Base-by-base conservation (phyloP, 2,329 filamentous ascomycete genomes). In the Trichoderma lentiforme region DNA sequence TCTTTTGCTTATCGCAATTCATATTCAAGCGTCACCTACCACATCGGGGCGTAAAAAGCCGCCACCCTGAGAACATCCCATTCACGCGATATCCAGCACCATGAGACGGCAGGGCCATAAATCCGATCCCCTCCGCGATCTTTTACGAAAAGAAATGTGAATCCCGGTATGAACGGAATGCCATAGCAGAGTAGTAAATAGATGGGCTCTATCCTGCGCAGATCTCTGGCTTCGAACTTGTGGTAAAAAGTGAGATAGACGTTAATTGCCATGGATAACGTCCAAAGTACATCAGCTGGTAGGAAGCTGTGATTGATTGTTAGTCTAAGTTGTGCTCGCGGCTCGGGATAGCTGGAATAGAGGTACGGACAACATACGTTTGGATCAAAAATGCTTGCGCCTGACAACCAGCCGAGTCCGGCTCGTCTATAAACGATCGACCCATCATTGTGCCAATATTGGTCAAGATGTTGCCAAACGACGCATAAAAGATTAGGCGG, bases 191-290 rank as follows among this genome's bases (percentile, higher is more conserved):
- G 76, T 1, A 89, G 15, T 1, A 92, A 77, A 75, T 95, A 95
- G 73, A 86, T 89, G 68, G 88, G 86, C 78, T 95, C 92, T 75
- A 94, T 84, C 56, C 80, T 83, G 18, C 87, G 88, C 24, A 95
- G 83, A 69, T 87, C 86, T 1, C 84, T 79, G 0, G 89, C 87
- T 72, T 91, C 88, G 76, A 89, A 93, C 73, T 90, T 90, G 74
- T 85, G 84, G 79, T 93, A 93, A 77, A 95, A 93, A 0, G 92
- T 93, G 11, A 95, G 82, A 79, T 92, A 92, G 69, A 95, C 92
- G 78, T 95, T 95, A 75, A 90, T 84, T 1, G 92, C 92, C 92
- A 95, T 95, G 68, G 90, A 89, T 73, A 94, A 84, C 1, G 91
- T 91, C 92, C 90, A 94, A 43, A 91, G 83, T 0, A 90, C 88